Base-by-base conservation (phyloP, 2,329 filamentous ascomycete genomes). In the Pseudogymnoascus destructans region DNA sequence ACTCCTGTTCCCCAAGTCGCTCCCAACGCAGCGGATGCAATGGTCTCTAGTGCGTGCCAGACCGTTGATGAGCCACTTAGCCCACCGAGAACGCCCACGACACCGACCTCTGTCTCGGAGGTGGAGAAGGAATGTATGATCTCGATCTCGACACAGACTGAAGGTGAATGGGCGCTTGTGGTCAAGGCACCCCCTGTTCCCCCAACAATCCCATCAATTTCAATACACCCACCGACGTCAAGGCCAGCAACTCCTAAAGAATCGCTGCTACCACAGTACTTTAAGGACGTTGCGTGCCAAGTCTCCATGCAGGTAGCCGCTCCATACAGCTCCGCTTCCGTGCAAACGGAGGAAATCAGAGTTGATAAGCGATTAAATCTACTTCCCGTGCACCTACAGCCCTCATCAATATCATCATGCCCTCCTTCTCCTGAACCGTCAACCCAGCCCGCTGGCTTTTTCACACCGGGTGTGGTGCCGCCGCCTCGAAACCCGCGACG, bases 271-370 rank as follows among this genome's bases (percentile, higher is more conserved):
- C 84, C 95, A 27, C 90, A 90, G 58, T 84, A 91, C 59, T 82
- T 82, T 61, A 96, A 90, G 70, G 89, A 89, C 70, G 83, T 86
- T 62, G 84, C 83, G 15, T 92, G 86, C 66, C 93, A 98, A 71
- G 89, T 90, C 23, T 77, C 78, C 35, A 74, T 82, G 55, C 70
- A 77, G 9, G 66, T 75, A 33, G 65, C 75, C 15, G 75, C 66
- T 11, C 62, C 65, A 15, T 62, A 63, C 23, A 66, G 65, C 75
- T 63, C 74, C 73, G 38, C 84, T 78, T 59, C 76, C 72, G 49
- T 82, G 59, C 93, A 98, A 74, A 98, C 93, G 0, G 91, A 97
- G 64, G 87, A 89, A 60, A 96, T 97, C 59, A 81, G 88, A 58
- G 81, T 95, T 5, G 91, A 95, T 67, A 81, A 82, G 72, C 81